Conservation (phyloP, 257 asterid genomes). For the Lavandula angustifolia region DNA sequence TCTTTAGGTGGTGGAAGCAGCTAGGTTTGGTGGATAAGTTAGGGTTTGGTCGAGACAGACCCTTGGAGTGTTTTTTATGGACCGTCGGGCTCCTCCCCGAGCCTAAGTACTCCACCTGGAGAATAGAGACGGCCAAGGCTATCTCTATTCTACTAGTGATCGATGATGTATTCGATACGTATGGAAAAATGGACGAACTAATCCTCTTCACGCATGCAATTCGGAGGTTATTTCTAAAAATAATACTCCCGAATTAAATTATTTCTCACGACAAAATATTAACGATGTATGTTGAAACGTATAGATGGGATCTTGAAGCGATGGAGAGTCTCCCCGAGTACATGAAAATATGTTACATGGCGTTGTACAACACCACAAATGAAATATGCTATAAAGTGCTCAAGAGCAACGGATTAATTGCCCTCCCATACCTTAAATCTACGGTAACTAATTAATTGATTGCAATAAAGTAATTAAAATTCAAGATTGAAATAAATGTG, state of each 20-base stretch:
- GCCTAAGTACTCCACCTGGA: conserved; percentile 54
- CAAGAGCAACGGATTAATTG: conserved; percentile 58
- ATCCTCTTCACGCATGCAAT: conserved; percentile 64
- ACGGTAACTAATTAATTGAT: conserved; percentile 38
- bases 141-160: conserved; percentile 57
- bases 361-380: conserved; percentile 64
- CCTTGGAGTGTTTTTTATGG: conserved; percentile 73
- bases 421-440: conserved; percentile 53
- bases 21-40: conserved; percentile 62
- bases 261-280: no score
- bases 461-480: no score
- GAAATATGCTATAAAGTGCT: conserved; percentile 65
- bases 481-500: no score
- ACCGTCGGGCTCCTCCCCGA: conserved; percentile 64
- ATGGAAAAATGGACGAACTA: conserved; percentile 61
- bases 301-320: conserved; percentile 73
- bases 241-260: no score
- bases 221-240: conserved; percentile 29
- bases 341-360: conserved; percentile 77
- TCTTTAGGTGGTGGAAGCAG: conserved; percentile 68
- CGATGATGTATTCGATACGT: conserved; percentile 65
- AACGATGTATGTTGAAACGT: no score
- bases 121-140: conserved; percentile 63
- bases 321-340: conserved; percentile 62
- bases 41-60: conserved; percentile 62